Percentiles rank a stretch among this genome's conserved stretches.
These are phyloP conservation scores for Musa schizocarpa DNA, from an alignment of 176 grass and related monocot genomes.

Conservation along the genomic window DNA sequence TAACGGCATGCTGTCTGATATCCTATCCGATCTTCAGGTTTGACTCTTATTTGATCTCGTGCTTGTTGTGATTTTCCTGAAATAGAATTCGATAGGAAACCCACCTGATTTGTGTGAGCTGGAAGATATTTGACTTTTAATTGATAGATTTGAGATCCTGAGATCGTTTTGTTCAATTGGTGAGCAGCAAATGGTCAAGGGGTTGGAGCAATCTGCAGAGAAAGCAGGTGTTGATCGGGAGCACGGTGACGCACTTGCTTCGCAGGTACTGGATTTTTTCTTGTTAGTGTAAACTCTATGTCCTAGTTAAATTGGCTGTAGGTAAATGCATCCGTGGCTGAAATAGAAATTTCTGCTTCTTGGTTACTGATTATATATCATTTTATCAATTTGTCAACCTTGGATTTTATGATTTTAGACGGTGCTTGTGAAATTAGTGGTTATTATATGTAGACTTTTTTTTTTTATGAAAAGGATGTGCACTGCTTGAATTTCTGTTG, in stretches of 20 bases:
- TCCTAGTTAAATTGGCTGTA: not conserved
- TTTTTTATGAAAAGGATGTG: not conserved
- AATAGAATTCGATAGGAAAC: not conserved
- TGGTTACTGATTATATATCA: not conserved
- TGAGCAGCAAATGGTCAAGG: not conserved
- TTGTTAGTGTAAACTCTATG: not conserved
- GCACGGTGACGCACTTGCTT: no score
- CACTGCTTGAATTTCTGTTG: not conserved
- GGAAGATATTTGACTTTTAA: not conserved
- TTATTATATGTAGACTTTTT: not conserved
- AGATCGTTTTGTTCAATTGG: not conserved
- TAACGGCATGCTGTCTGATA: conserved; percentile 68
- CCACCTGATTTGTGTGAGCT: not conserved
- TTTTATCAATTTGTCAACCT: not conserved
- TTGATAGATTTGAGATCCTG: not conserved
- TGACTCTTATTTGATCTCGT: not conserved
- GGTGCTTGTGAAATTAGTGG: not conserved
- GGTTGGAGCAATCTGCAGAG: no score
- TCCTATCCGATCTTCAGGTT: conserved; percentile 81
- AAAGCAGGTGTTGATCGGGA: no score
- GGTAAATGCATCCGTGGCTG: not conserved
- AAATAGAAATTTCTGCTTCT: not conserved
- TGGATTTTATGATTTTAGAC: not conserved
- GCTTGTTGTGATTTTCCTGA: not conserved
- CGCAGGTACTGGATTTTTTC: no score